Percentiles rank a stretch among this genome's conserved stretches.
Evolutionary conservation across 148 eudicot species (phyloP).

Genomic region (Fagopyrum tataricum): DNA sequence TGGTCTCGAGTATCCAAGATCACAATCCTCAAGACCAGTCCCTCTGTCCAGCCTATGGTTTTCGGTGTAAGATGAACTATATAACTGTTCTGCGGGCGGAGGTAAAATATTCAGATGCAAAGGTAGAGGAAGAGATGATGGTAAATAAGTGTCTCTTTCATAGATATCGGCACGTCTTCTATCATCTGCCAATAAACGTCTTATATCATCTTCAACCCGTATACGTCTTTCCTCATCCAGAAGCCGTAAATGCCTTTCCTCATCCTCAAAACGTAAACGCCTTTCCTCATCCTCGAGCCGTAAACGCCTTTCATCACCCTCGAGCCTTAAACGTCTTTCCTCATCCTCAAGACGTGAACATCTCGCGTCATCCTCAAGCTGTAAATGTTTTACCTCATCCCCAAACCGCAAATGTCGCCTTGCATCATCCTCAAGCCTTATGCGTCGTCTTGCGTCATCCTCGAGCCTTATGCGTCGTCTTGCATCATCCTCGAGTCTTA

Average conservation of each 20-base stretch:
- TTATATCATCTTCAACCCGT: too few relatives aligned
- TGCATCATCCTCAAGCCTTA: neutral
- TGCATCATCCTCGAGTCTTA: neutral
- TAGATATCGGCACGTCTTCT: constrained; percentile 20
- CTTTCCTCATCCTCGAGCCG: neutral
- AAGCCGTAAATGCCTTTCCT: too few relatives aligned
- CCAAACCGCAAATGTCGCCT: neutral
- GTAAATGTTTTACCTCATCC: neutral
- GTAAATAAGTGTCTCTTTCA: constrained; percentile 31
- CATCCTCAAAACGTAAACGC: too few relatives aligned
- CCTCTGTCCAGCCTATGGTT: neutral
- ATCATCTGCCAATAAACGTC: neutral
- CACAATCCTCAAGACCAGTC: neutral
- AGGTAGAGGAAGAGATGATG: constrained; percentile 26
- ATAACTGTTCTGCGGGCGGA: neutral
- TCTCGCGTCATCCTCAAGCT: neutral
- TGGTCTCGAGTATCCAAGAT: neutral
- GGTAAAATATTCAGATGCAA: constrained; percentile 11
- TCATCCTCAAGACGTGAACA: neutral
- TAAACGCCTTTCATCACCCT: neutral
- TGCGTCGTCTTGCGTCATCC: neutral
- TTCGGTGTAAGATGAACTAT: constrained; percentile 22
- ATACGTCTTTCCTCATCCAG: too few relatives aligned
- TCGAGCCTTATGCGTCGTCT: neutral
- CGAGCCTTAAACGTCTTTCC: neutral